Evolutionary conservation across 192 early-diverging fungal genomes (phyloP), one percentile per base, ranked within the genome.

Genomic region (Diversispora eburnea): DNA sequence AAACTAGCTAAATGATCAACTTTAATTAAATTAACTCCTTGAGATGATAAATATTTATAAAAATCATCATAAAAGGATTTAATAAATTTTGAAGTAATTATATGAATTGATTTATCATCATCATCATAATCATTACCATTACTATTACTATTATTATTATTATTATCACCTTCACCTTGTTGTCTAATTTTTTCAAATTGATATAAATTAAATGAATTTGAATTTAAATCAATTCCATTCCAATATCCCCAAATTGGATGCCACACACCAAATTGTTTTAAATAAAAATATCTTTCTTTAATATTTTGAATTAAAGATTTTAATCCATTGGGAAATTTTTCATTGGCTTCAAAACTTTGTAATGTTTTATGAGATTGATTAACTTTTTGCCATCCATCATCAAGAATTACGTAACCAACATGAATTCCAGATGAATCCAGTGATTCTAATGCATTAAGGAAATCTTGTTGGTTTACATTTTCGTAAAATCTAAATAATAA

Each of bases 201-300:
- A 54, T 80, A 80, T 8, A 51, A 61, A 22, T 68, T 20, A n/a
- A 73, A 64, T 43, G 77, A 54, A 22, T 67, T 73, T 3, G 80
- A 78, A 0, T 43, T n/a, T 15, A 70, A 76, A 43, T 86, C 76
- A 33, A 88, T 74, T 1, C 86, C 86, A 70, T 81, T 75, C 85
- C 86, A 88, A 58, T 86, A 88, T 9, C 86, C 84, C 86, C 85
- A 86, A 4, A 88, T 72, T 17, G 84, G 42, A 56, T 78, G 74
- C 74, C 85, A 88, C 20, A 85, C 81, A 45, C 86, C 86, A 48
- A 88, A 81, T 10, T 76, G 70, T 54, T 61, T 8, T 33, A 85
- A 51, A 7, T 75, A 77, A 42, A 84, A 73, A 41, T 68, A 74
- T 7, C 42, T 65, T 13, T 42, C 17, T 19, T 67, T 56, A 2